phyloP scores from a whole-genome alignment of 352 stramenopile genomes.

The Pythium brassicae region DNA sequence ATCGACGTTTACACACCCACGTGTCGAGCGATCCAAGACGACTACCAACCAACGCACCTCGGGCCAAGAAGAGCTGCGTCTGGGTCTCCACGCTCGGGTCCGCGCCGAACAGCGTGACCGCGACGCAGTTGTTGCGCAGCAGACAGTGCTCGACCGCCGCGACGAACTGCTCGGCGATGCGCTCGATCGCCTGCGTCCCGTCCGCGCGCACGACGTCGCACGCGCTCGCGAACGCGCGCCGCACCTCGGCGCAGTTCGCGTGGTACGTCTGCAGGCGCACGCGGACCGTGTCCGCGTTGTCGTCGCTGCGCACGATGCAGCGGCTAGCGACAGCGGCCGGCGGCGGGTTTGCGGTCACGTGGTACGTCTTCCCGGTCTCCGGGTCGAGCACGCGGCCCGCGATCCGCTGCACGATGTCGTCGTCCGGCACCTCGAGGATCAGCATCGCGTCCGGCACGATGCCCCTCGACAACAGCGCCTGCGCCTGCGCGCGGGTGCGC shows the following conservation, averaged over 20 bases:
- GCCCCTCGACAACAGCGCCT: conserved; percentile 43
- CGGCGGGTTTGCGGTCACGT: conserved; percentile 84
- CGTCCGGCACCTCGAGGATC: conserved; percentile 92
- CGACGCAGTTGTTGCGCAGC: conserved; percentile 57
- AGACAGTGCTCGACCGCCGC: conserved; percentile 40
- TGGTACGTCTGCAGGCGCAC: conserved; percentile 86
- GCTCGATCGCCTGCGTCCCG: conserved; percentile 44
- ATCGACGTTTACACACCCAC: background rate
- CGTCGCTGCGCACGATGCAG: conserved; percentile 68
- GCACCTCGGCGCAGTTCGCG: conserved; percentile 50
- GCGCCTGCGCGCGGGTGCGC: conserved; percentile 82
- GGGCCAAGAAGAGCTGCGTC: conserved; percentile 44
- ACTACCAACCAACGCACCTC: conserved; percentile 23
- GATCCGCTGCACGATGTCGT: conserved; percentile 93
- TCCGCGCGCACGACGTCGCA: conserved; percentile 46
- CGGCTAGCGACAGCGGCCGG: conserved; percentile 58
- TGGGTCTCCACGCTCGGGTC: conserved; percentile 27
- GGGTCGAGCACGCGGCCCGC: conserved; percentile 90
- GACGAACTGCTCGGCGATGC: conserved; percentile 54
- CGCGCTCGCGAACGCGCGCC: conserved; percentile 26
- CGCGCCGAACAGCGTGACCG: conserved; percentile 54
- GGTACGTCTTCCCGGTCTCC: conserved; percentile 91
- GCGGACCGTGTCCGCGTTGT: conserved; percentile 88
- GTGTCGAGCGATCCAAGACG: background rate
- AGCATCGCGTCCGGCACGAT: conserved; percentile 92